These are phyloP conservation scores for Podaxis sp. DNA, from an alignment of 768 basidiomycete genomes.

Conservation along the genomic window DNA sequence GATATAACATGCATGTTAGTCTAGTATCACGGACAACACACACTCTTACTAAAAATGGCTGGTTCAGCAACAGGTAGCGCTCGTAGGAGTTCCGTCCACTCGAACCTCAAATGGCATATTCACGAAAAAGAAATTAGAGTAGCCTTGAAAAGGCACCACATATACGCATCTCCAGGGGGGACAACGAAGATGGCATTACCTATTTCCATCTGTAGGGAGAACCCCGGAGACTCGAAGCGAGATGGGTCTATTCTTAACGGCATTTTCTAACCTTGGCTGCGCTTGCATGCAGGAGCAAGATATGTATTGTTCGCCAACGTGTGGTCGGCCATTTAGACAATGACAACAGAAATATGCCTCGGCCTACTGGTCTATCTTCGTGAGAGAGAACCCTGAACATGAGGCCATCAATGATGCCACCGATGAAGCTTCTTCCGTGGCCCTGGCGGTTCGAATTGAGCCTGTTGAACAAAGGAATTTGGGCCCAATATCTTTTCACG, in stretches of 20 bases:
- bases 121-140: too few species aligned
- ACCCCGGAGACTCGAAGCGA: not conserved
- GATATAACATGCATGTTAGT: too few species aligned
- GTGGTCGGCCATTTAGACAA: not conserved
- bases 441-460: not conserved
- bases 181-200: not conserved
- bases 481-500: not conserved
- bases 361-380: conserved; percentile 4
- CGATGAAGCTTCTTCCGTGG: conserved; percentile 2
- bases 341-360: not conserved
- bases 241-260: not conserved
- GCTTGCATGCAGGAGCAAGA: not conserved
- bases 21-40: too few species aligned
- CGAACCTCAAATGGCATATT: too few species aligned
- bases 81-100: too few species aligned
- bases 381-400: conserved; percentile 15
- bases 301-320: not conserved
- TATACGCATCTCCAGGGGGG: not conserved
- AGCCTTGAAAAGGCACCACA: too few species aligned
- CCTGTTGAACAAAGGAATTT: not conserved
- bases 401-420: conserved; percentile 7
- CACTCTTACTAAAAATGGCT: too few species aligned
- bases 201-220: not conserved
- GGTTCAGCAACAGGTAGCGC: too few species aligned
- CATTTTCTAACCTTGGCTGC: not conserved